phyloP scores from a whole-genome alignment of 106 monocot species.

The Cymbidium sinense region DNA sequence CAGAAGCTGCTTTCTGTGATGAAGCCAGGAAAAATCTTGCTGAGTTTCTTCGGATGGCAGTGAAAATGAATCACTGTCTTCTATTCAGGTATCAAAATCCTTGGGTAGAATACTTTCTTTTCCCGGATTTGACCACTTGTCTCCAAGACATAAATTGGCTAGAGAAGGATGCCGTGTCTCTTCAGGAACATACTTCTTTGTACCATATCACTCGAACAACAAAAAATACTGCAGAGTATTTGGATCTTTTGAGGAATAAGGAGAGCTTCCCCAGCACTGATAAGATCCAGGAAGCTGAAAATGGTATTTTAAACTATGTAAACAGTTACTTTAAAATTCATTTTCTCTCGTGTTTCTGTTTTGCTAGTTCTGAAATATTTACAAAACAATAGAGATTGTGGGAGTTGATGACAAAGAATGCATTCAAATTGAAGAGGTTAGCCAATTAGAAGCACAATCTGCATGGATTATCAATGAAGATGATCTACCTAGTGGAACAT shows the following conservation, averaged over 20 bases:
- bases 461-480: constrained; percentile 3
- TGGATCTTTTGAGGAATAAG: no score
- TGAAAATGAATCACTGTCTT: constrained; percentile 10
- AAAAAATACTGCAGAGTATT: no score
- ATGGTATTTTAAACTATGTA: constrained; percentile 2
- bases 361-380: constrained; percentile 5
- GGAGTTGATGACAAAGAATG: no score
- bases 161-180: constrained; percentile 18
- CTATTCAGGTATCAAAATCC: constrained; percentile 20
- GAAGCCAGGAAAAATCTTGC: constrained; percentile 61
- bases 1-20: constrained; percentile 28
- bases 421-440: constrained; percentile 3
- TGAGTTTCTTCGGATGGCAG: constrained; percentile 29
- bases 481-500: constrained; percentile 9
- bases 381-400: constrained; percentile 7
- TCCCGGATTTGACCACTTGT: constrained; percentile 18
- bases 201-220: no score
- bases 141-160: constrained; percentile 32
- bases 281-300: not conserved
- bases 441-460: no score
- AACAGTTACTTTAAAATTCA: not conserved
- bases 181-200: not conserved
- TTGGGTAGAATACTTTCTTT: constrained; percentile 54
- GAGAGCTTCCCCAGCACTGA: not conserved
- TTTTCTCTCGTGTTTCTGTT: not conserved